Evolutionary conservation across 371 early-diverging fungal genomes (phyloP), one percentile per base, ranked within the genome.

Genomic region (Zychaea mexicana): DNA sequence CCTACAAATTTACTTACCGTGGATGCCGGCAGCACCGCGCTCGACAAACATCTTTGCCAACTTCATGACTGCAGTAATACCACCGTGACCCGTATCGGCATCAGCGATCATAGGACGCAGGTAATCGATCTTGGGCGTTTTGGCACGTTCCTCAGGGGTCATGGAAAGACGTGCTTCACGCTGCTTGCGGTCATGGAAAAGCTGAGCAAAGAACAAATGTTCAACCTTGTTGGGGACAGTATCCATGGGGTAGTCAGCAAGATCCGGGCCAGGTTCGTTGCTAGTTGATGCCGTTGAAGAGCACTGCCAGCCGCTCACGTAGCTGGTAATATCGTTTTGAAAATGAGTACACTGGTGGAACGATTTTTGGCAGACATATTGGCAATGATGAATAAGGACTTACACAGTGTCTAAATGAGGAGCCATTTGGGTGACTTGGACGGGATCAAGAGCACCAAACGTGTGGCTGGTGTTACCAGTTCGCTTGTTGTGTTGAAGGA

Each of bases 221-320:
- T 98, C 98, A 33, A 97, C 97, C 88, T 98, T 97, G 86, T 96
- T 96, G 66, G 98, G 98, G 61, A 98, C 97, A 55, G 98, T 97
- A 80, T 98, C 98, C 96, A 94, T 94, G 57, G 98, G 98, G 77
- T 98, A 98, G 78, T 98, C 98, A 68, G 98, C 98, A 62, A 98
- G 90, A 89, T 98, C 99, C 22, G 98, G 99, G 30, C 99, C 99
- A 61, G 99, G 99, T 83, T 98, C 99, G 83, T 98, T 98, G 70
- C 94, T 91, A 67, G 94, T 87, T 55, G 96, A 95, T 57, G 98
- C 98, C 22, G 98, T 98, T 24, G 98, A 96, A 32, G 97, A 97
- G 72, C 94, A 97, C 72, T 98, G 98, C 98, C 98, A 98, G 19
- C 98, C 98, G 24, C 96, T 96, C 13, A 98, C 98, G 76, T 98